These are phyloP conservation scores for Vaucheria bursata DNA, from an alignment of 352 stramenopile species.

Conservation along the genomic window DNA sequence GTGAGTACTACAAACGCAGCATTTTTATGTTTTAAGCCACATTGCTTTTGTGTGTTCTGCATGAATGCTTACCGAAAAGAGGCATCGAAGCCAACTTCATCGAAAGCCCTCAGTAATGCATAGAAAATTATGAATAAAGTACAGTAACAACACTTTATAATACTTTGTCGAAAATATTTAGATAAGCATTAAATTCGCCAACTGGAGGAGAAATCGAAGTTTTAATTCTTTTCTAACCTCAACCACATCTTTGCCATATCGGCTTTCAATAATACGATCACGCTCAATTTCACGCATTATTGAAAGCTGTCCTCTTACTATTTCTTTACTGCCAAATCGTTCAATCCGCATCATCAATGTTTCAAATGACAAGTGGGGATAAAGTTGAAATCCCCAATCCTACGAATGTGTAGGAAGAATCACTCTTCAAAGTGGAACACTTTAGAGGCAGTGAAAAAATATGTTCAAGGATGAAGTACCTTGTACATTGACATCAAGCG, in stretches of 20 bases:
- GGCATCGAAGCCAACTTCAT: no score
- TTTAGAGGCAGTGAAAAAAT: not conserved
- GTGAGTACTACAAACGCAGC: no score
- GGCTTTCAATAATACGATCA: conserved; percentile 28
- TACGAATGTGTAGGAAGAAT: not conserved
- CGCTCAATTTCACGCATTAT: conserved; percentile 41
- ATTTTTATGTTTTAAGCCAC: no score
- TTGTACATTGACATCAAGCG: conserved; percentile 42
- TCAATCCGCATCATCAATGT: conserved; percentile 37
- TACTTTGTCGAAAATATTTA: no score
- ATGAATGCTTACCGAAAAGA: no score
- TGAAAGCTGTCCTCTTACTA: conserved; percentile 23
- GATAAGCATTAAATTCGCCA: no score
- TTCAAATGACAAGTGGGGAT: conserved; percentile 44
- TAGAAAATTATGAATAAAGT: no score
- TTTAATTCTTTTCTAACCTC: no score
- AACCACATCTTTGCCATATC: conserved; percentile 19
- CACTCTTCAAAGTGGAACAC: not conserved
- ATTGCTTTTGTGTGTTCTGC: no score
- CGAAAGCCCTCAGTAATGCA: no score
- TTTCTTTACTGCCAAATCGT: conserved; percentile 39
- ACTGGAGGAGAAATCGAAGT: no score
- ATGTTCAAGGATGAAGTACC: not conserved
- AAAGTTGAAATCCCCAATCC: conserved; percentile 48
- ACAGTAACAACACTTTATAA: no score